Percentiles rank a stretch among this genome's conserved stretches.
phyloP scores from a whole-genome alignment of 768 basidiomycete genomes.

The Coprinopsis strossmayeri region DNA sequence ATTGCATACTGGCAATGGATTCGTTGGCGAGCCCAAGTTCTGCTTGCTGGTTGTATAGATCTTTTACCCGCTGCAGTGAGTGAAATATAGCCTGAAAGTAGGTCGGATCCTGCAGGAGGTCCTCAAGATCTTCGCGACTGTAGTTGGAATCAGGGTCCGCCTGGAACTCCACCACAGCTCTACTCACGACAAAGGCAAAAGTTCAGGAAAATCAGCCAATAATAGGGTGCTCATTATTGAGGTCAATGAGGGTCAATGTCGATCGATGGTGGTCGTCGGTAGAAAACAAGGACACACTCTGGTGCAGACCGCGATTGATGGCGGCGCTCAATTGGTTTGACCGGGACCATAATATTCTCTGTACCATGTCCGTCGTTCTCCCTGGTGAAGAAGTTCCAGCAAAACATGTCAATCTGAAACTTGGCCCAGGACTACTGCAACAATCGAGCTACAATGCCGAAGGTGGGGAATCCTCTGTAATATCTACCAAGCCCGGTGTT shows the following conservation, averaged over 20 bases:
- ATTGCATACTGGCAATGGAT: constrained; percentile 69
- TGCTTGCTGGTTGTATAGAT: constrained; percentile 67
- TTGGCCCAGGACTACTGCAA: constrained; percentile 79
- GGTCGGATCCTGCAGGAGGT: constrained; percentile 69
- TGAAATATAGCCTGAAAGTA: constrained; percentile 90
- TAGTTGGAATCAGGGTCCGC: background rate
- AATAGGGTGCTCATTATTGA: constrained; percentile 37
- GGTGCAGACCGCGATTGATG: constrained; percentile 11
- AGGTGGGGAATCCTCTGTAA: constrained; percentile 26
- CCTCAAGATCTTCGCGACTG: constrained; percentile 88
- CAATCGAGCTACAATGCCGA: constrained; percentile 22
- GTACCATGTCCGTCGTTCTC: constrained; percentile 55
- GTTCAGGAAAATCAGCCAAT: constrained; percentile 63
- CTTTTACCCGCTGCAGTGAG: constrained; percentile 66
- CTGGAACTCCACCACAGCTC: background rate
- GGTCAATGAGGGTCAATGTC: background rate
- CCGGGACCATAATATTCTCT: constrained; percentile 16
- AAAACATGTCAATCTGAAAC: constrained; percentile 73
- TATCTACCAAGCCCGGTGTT: constrained; percentile 64
- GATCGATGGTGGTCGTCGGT: too few relatives aligned
- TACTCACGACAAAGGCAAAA: constrained; percentile 64
- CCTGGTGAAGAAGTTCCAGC: constrained; percentile 78
- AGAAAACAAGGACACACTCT: constrained; percentile 2
- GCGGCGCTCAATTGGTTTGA: constrained; percentile 13
- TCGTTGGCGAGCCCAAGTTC: constrained; percentile 83